These are phyloP conservation scores for Fusarium caatingaense DNA, from an alignment of 2,329 filamentous ascomycete species.

Conservation along the genomic window DNA sequence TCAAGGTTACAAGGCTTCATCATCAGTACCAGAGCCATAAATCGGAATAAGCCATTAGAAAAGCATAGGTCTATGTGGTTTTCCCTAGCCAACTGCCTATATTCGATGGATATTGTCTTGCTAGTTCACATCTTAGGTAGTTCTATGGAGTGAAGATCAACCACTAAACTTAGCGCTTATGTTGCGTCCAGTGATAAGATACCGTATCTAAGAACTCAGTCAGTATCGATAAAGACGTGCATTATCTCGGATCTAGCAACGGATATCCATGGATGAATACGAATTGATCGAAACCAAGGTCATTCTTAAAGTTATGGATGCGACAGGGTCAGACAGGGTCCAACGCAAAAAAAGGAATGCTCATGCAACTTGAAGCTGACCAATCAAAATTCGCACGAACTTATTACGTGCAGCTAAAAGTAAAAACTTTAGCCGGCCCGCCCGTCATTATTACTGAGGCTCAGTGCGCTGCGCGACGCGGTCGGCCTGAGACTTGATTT, in stretches of 20 bases:
- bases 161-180: not conserved
- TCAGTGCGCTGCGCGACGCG: conserved; percentile 36
- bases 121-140: not conserved
- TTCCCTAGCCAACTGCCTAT: not conserved
- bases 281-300: not conserved
- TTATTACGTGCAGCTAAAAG: conserved; percentile 33
- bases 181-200: not conserved
- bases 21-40: not conserved
- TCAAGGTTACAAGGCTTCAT: not conserved
- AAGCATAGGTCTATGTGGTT: not conserved
- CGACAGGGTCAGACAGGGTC: conserved; percentile 27
- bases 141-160: not conserved
- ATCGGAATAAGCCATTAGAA: rapidly evolving
- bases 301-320: not conserved
- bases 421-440: conserved; percentile 23
- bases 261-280: not conserved
- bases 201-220: not conserved
- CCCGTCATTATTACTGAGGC: conserved; percentile 20
- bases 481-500: conserved; percentile 26
- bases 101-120: not conserved
- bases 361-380: not conserved
- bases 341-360: conserved; percentile 5
- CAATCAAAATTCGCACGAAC: conserved; percentile 21
- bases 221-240: not conserved
- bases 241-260: conserved; percentile 8